These are phyloP conservation scores for Fomes fomentarius DNA, from an alignment of 1,284 basidiomycete species.

Conservation along the genomic window DNA sequence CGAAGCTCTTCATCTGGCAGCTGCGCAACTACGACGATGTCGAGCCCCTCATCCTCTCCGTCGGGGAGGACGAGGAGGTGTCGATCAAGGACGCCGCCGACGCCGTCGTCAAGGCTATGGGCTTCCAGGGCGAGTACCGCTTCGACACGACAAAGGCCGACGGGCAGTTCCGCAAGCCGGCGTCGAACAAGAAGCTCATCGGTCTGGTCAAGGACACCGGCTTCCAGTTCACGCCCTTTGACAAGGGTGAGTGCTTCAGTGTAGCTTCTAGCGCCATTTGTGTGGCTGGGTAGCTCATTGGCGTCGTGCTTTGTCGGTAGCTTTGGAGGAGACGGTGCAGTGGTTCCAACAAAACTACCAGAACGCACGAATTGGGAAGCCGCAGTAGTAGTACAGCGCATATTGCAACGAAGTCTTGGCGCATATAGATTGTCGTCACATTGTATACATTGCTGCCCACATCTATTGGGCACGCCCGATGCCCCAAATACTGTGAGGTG, in stretches of 20 bases:
- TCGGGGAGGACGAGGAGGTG: slow-evolving; percentile 89
- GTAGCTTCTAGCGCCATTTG: too few species aligned
- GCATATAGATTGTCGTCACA: not conserved
- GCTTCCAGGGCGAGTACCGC: slow-evolving; percentile 73
- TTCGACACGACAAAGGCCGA: slow-evolving; percentile 76
- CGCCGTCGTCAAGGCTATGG: slow-evolving; percentile 79
- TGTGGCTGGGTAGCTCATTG: not conserved
- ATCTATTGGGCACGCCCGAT: too few species aligned
- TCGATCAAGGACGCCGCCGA: slow-evolving; percentile 86
- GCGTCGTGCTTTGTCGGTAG: slow-evolving; percentile 12
- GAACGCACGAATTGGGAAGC: slow-evolving; percentile 30
- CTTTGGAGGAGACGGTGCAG: slow-evolving; percentile 31
- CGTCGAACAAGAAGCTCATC: slow-evolving; percentile 86
- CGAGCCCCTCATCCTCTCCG: slow-evolving; percentile 85
- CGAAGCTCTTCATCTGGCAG: slow-evolving; percentile 92
- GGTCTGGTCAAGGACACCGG: slow-evolving; percentile 56
- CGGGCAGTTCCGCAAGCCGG: slow-evolving; percentile 92
- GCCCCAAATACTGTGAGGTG: too few species aligned
- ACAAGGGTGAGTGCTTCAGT: slow-evolving; percentile 67
- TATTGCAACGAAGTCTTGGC: not conserved
- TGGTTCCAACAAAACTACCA: slow-evolving; percentile 34
- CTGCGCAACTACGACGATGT: slow-evolving; percentile 86
- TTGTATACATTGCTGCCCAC: not conserved
- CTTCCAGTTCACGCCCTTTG: slow-evolving; percentile 88
- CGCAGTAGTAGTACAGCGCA: slow-evolving; percentile 1